A percentile compares a stretch with the other conserved stretches of the same genome.
These are phyloP conservation scores for Clarireedia monteithiana DNA, from an alignment of 2,329 filamentous ascomycete genomes.

Conservation along the genomic window DNA sequence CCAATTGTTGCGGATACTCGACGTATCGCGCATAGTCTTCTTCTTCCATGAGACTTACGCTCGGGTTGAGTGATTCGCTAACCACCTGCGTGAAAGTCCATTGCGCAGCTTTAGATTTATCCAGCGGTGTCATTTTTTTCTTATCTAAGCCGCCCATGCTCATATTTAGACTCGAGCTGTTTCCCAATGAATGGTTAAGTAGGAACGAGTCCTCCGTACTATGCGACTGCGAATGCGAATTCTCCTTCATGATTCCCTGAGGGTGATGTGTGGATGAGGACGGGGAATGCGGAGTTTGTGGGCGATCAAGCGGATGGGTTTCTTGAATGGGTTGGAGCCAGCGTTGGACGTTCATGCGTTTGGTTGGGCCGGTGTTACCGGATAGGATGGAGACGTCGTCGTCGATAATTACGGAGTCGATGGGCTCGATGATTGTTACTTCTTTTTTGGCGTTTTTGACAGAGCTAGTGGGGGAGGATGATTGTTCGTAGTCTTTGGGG, in stretches of 20 bases:
- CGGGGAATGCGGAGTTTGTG: not conserved
- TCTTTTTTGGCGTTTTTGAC: conserved; percentile 46
- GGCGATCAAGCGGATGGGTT: conserved; percentile 15
- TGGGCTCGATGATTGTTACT: conserved; percentile 60
- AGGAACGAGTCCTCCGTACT: conserved; percentile 6
- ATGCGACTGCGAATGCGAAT: conserved; percentile 5
- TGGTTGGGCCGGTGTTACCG: conserved; percentile 31
- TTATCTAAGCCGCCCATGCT: conserved; percentile 27
- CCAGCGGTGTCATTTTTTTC: conserved; percentile 51
- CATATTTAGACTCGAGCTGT: conserved; percentile 10
- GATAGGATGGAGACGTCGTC: conserved; percentile 37
- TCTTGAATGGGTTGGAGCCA: conserved; percentile 48
- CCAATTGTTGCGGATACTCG: conserved; percentile 79
- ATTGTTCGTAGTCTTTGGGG: conserved; percentile 46
- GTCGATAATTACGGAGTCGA: conserved; percentile 29
- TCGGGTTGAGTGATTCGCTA: conserved; percentile 76
- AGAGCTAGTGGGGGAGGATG: not conserved
- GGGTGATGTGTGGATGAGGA: conserved; percentile 15
- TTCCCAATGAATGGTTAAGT: not conserved
- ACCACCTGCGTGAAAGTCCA: conserved; percentile 86
- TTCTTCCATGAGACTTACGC: conserved; percentile 66
- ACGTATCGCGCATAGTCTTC: conserved; percentile 88
- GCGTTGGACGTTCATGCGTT: conserved; percentile 48
- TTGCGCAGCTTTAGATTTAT: conserved; percentile 77
- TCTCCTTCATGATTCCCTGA: conserved; percentile 50